These are phyloP conservation scores for Colletotrichum ledebouriae DNA, from an alignment of 2,329 filamentous ascomycete genomes.

Conservation along the genomic window DNA sequence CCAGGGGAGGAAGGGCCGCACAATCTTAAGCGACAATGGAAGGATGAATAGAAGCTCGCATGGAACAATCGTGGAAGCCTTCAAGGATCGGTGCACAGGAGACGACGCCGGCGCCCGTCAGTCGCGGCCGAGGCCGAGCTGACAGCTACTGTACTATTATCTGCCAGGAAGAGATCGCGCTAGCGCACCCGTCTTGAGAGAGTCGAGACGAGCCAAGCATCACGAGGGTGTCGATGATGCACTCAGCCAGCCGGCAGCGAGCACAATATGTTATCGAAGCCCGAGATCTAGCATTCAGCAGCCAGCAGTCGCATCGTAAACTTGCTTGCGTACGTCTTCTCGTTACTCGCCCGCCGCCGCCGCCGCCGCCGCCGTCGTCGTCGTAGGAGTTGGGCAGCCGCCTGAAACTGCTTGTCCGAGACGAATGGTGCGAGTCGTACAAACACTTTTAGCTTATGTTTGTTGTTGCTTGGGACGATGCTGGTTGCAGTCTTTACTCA, in stretches of 20 bases:
- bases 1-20: not conserved
- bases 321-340: too few relatives aligned
- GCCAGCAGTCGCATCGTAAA: too few relatives aligned
- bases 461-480: constrained; percentile 37
- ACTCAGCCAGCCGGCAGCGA: too few relatives aligned
- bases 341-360: too few relatives aligned
- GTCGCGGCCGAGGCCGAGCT: constrained; percentile 9
- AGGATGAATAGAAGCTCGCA: constrained; percentile 32
- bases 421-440: constrained; percentile 35
- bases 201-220: constrained; percentile 10
- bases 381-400: not conserved
- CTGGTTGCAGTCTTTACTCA: constrained; percentile 12
- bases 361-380: too few relatives aligned
- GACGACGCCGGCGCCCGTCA: constrained; percentile 22
- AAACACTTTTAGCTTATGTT: constrained; percentile 26
- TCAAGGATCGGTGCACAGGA: constrained; percentile 7
- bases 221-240: not conserved
- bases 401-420: constrained; percentile 40
- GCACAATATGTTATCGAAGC: too few relatives aligned
- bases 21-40: constrained; percentile 16
- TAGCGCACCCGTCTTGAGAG: not conserved
- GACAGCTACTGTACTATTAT: constrained; percentile 1
- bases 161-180: constrained; percentile 10
- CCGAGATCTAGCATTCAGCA: too few relatives aligned
- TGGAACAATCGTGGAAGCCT: constrained; percentile 39